Evolutionary conservation across 2,329 filamentous ascomycete genomes (phyloP).

Genomic region (Scopulariopsis brevicaulis): DNA sequence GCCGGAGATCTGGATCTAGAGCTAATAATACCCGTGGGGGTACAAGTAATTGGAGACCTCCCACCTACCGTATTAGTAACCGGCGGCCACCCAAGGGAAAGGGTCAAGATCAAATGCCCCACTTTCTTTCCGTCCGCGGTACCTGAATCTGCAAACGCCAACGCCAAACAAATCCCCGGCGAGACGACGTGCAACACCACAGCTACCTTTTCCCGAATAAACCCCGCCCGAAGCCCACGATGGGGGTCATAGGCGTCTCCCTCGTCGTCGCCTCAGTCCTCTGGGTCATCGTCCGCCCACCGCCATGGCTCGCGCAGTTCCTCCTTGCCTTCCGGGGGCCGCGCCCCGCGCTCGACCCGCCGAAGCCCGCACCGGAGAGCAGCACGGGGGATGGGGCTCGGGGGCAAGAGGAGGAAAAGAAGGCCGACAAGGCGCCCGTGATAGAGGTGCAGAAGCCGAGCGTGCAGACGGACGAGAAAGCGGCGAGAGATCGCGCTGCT

Average conservation of each 20-base stretch:
- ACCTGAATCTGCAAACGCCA: not conserved
- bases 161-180: not conserved
- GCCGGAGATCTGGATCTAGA: not conserved
- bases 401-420: not conserved
- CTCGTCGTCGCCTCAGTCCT: constrained; percentile 50
- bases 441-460: not conserved
- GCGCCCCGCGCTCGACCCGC: constrained; percentile 1
- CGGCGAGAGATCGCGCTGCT: not conserved
- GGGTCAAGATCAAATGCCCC: not conserved
- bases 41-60: not conserved
- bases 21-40: too few relatives aligned
- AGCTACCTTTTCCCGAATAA: not conserved
- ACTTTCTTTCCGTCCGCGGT: not conserved
- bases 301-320: constrained; percentile 33
- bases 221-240: constrained; percentile 16
- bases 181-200: not conserved
- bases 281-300: constrained; percentile 42
- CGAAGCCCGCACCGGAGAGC: not conserved
- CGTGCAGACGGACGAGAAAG: not conserved
- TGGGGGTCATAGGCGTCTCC: constrained; percentile 50
- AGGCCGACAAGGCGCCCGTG: not conserved
- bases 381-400: not conserved
- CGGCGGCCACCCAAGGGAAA: too few relatives aligned
- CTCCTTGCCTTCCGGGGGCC: constrained; percentile 14
- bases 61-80: not conserved